These are phyloP conservation scores for Citrus maxima DNA, from an alignment of 345 rosid species.

Conservation along the genomic window DNA sequence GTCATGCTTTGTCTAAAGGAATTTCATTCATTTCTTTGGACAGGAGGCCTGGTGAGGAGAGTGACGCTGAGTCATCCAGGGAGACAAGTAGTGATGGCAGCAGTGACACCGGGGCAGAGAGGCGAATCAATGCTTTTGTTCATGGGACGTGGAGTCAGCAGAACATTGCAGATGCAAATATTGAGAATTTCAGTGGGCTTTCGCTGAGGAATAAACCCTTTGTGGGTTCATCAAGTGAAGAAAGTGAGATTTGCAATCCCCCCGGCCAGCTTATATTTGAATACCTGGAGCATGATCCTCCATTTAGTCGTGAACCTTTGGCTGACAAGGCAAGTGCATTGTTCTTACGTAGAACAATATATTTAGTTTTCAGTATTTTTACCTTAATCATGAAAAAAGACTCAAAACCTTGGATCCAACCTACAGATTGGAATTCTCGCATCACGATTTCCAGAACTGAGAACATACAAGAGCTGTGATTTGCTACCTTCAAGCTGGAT, in stretches of 20 bases:
- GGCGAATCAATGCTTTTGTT: slow-evolving; percentile 32
- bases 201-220: slow-evolving; percentile 45
- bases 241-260: slow-evolving; percentile 48
- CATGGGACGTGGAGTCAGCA: slow-evolving; percentile 31
- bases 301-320: slow-evolving; percentile 80
- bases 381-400: neutral
- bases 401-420: neutral
- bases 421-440: slow-evolving; percentile 68
- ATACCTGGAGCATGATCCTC: slow-evolving; percentile 72
- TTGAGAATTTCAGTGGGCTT: slow-evolving; percentile 41
- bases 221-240: slow-evolving; percentile 62
- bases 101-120: slow-evolving; percentile 43
- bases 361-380: neutral
- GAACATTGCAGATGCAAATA: slow-evolving; percentile 29
- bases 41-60: slow-evolving; percentile 67
- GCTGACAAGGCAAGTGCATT: slow-evolving; percentile 62
- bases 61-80: slow-evolving; percentile 57
- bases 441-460: slow-evolving; percentile 69
- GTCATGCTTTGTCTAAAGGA: neutral
- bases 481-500: slow-evolving; percentile 85
- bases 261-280: slow-evolving; percentile 60
- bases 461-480: slow-evolving; percentile 76
- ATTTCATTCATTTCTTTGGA: neutral
- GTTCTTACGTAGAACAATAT: neutral
- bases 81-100: slow-evolving; percentile 74